A percentile compares a stretch with the other conserved stretches of the same genome.
Conservation (phyloP, 148 eudicot species). For the Spergularia bocconei region DNA sequence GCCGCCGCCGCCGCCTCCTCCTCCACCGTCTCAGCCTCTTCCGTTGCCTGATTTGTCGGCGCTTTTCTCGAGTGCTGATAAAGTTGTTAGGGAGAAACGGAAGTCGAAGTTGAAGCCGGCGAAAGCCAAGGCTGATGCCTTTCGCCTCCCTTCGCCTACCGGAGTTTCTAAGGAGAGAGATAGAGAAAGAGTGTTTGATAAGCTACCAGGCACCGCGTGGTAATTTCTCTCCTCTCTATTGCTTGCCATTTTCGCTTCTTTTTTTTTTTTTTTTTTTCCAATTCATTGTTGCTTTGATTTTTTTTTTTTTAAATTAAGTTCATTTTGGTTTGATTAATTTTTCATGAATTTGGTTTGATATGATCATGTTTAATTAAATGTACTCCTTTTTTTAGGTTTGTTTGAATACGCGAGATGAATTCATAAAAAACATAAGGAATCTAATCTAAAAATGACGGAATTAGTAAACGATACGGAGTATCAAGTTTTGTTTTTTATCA, state of each 20-base stretch:
- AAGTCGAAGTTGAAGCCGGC: background rate
- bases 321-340: background rate
- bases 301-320: background rate
- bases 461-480: no score
- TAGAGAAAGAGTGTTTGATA: constrained; percentile 11
- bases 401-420: no score
- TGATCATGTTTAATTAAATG: no score
- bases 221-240: background rate
- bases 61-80: constrained; percentile 20
- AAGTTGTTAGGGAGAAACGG: constrained; percentile 11
- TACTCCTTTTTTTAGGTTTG: no score
- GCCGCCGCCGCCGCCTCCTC: no score
- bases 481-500: no score
- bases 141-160: constrained; percentile 47
- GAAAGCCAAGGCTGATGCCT: constrained; percentile 4
- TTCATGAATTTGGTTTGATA: no score
- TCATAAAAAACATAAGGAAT: no score
- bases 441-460: no score
- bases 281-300: background rate
- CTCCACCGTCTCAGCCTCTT: constrained; percentile 54
- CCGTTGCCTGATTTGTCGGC: constrained; percentile 52
- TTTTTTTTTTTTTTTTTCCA: background rate
- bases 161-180: constrained; percentile 30
- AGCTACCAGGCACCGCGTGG: background rate
- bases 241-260: background rate